These are phyloP conservation scores for Ambrosiella xylebori DNA, from an alignment of 2,329 filamentous ascomycete genomes.

Conservation along the genomic window DNA sequence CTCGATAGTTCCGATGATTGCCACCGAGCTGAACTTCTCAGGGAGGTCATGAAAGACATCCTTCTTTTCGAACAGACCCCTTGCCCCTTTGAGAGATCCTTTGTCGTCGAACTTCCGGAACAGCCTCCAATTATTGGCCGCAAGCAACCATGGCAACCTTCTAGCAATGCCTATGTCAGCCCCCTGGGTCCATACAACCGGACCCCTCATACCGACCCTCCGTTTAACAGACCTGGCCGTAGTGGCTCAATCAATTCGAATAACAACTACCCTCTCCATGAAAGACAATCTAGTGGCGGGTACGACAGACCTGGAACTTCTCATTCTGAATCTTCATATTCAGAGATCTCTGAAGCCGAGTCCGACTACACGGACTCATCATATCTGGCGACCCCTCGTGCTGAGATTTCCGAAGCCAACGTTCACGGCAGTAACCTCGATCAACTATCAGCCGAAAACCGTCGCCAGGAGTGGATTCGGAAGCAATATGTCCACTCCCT, in stretches of 20 bases:
- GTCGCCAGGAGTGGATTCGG: conserved; percentile 12
- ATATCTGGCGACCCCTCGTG: conserved; percentile 7
- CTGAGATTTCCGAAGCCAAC: conserved; percentile 2
- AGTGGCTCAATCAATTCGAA: conserved; percentile 6
- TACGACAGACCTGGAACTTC: conserved; percentile 10
- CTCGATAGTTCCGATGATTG: conserved; percentile 37
- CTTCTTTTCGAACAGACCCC: conserved; percentile 75
- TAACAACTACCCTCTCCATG: conserved; percentile 1
- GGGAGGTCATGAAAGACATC: conserved; percentile 51
- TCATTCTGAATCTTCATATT: conserved; percentile 11
- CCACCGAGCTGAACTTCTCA: conserved; percentile 47
- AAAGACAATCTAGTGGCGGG: background rate
- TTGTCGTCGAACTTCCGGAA: conserved; percentile 57
- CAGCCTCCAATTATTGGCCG: conserved; percentile 24
- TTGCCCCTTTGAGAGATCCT: conserved; percentile 67
- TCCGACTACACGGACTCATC: conserved; percentile 12
- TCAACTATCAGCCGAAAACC: conserved; percentile 9
- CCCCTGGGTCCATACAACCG: conserved; percentile 11
- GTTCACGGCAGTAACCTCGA: conserved; percentile 1
- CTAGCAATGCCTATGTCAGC: conserved; percentile 7
- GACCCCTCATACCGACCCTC: conserved; percentile 4
- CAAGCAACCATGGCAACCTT: conserved; percentile 6
- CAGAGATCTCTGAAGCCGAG: conserved; percentile 9
- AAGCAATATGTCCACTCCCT: conserved; percentile 13
- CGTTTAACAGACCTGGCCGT: background rate